A percentile compares a stretch with the other conserved stretches of the same genome.
Evolutionary conservation across 2,329 filamentous ascomycete species (phyloP).

Genomic region (Periconia digitata): DNA sequence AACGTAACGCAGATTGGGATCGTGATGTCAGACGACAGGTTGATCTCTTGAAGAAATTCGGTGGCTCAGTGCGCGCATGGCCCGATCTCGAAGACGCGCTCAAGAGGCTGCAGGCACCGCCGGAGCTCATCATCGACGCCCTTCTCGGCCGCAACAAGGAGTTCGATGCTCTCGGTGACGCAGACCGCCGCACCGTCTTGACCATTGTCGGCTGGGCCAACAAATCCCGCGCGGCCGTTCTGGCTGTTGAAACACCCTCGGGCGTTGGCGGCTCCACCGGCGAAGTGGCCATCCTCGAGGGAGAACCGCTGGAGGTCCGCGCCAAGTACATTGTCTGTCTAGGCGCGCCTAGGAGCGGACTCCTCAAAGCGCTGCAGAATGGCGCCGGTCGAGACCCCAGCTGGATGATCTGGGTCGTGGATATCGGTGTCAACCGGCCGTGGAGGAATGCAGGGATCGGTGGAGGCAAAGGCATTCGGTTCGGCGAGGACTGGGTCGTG

Average conservation of each 20-base stretch:
- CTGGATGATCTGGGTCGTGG: constrained; percentile 82
- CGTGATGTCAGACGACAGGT: constrained; percentile 81
- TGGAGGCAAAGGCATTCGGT: constrained; percentile 81
- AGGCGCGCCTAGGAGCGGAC: constrained; percentile 81
- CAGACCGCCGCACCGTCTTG: constrained; percentile 80
- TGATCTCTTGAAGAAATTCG: constrained; percentile 80
- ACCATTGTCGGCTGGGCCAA: constrained; percentile 95
- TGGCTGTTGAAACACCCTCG: constrained; percentile 89
- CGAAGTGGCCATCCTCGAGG: constrained; percentile 64
- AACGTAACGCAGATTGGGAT: constrained; percentile 77
- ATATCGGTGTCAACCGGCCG: constrained; percentile 82
- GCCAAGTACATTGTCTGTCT: constrained; percentile 82
- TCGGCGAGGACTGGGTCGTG: constrained; percentile 83
- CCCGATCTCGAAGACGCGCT: constrained; percentile 57
- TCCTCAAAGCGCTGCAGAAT: constrained; percentile 73
- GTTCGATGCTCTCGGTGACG: constrained; percentile 83
- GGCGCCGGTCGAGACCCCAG: constrained; percentile 55
- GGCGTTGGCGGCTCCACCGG: constrained; percentile 78
- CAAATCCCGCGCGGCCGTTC: constrained; percentile 75
- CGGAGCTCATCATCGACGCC: constrained; percentile 85
- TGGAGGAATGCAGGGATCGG: constrained; percentile 84
- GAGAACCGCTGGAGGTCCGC: constrained; percentile 75
- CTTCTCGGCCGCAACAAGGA: constrained; percentile 82
- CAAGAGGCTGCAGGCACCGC: constrained; percentile 61
- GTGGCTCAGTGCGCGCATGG: constrained; percentile 70